Base-by-base conservation (phyloP, 1,139 yeast genomes). In the Suhomyces coccinellae region DNA sequence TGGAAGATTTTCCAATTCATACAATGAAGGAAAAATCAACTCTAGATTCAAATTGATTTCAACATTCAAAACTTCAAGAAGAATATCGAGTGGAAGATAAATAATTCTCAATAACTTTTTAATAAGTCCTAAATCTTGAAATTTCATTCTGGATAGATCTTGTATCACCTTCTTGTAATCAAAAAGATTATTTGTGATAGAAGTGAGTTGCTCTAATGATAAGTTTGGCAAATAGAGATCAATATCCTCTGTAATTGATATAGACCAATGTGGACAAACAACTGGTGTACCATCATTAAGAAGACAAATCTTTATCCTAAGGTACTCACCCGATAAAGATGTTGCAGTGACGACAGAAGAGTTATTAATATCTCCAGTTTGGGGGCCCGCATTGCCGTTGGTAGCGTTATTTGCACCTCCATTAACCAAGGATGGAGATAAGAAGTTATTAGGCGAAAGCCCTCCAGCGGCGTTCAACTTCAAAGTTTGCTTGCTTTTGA, bases 281-380 rank as follows among this genome's bases (percentile, higher is more conserved):
- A 91, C 79, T 0, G 97, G 93, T 0, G 95, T 86, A 12, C 91
- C 89, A 66, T 93, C 99, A 49, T 80, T 79, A 16, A 93, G 76
- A 30, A 86, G 63, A 51, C 90, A 86, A 1, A 91, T 83, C 49
- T 79, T 80, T 15, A 89, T 69, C 41, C 87, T 77, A 39, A 84
- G 73, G 60, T 89, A 93, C 48, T 82, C 85, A 3, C 98, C 98
- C 15, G 85, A 79, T 43, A 93, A 71, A 0, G 97, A 90, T 0
- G 97, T 89, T 0, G 97, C 95, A 0, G 98, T 91, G 14, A 93
- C 96, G 58, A 89, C 82, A 6, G 95, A 83, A 32, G 85, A 72
- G 6, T 54, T 52, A 10, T 56, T 46, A 16, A 54, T 45, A 1
- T 62, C 56, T 1, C 61, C 47, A 2, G 57, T 43, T 3, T 54